A percentile compares a stretch with the other conserved stretches of the same genome.
These are phyloP conservation scores for Thermothielavioides terrestris DNA, from an alignment of 495 filamentous ascomycete genomes.

Conservation along the genomic window DNA sequence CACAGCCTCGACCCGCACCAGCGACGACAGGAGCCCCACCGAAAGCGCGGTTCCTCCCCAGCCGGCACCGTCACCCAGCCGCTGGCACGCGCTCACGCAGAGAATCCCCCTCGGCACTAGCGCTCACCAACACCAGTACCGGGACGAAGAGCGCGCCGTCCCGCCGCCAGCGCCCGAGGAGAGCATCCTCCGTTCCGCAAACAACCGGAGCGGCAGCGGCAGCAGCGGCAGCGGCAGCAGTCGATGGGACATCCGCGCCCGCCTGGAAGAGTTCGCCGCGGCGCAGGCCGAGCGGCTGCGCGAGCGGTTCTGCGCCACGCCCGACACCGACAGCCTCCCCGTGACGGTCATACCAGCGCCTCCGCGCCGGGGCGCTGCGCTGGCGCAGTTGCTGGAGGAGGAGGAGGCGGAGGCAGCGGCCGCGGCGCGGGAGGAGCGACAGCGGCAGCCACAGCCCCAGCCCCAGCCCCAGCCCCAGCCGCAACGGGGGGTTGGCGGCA, in stretches of 20 bases:
- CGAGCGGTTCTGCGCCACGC: constrained; percentile 36
- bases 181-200: not conserved
- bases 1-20: constrained; percentile 20
- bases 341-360: constrained; percentile 44
- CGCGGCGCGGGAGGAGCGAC: not conserved
- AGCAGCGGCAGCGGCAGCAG: constrained; percentile 6
- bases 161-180: not conserved
- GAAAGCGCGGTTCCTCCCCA: not conserved
- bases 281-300: constrained; percentile 38
- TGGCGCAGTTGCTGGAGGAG: constrained; percentile 37
- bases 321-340: constrained; percentile 41
- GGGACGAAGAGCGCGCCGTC: constrained; percentile 14
- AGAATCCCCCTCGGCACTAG: constrained; percentile 15
- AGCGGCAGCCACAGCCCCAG: not conserved
- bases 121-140: not conserved
- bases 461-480: too few relatives aligned
- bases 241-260: constrained; percentile 37
- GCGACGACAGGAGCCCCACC: constrained; percentile 18
- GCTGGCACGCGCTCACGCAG: constrained; percentile 24
- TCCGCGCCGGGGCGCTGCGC: constrained; percentile 36
- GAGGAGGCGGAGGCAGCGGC: constrained; percentile 21
- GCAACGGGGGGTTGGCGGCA: too few relatives aligned
- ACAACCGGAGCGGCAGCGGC: not conserved
- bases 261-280: constrained; percentile 41
- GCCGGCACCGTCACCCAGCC: constrained; percentile 5